A percentile compares a stretch with the other conserved stretches of the same genome.
Conservation (phyloP, 345 rosid species). For the Eucalyptus victrix region DNA sequence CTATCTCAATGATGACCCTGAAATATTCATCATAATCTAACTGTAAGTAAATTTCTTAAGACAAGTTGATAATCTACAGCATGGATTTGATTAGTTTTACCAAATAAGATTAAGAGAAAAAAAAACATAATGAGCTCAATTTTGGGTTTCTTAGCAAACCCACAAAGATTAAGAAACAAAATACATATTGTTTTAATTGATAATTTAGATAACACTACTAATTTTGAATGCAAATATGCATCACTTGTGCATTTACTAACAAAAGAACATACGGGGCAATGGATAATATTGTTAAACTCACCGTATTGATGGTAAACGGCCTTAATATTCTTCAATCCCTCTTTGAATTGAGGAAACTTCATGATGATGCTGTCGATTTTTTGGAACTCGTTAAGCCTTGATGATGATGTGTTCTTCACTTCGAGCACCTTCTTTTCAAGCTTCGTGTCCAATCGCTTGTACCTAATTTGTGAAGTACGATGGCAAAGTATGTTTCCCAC, state of each 20-base stretch:
- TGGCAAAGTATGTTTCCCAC: conserved; percentile 31
- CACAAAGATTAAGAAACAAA: background rate
- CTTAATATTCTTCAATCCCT: conserved; percentile 55
- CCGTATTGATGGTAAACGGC: conserved; percentile 57
- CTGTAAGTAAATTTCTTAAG: background rate
- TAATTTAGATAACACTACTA: background rate
- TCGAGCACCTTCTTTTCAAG: conserved; percentile 65
- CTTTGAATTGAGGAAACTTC: conserved; percentile 58
- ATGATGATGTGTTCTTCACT: conserved; percentile 26
- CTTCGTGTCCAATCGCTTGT: conserved; percentile 50
- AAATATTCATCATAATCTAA: background rate
- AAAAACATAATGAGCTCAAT: background rate
- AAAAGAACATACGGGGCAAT: background rate
- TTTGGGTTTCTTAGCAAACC: background rate
- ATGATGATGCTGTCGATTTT: conserved; percentile 60
- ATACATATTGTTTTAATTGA: background rate
- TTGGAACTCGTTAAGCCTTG: conserved; percentile 30
- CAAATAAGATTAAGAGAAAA: background rate
- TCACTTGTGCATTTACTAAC: background rate
- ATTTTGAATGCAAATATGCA: background rate
- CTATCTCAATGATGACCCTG: background rate
- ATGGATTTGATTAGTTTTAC: background rate
- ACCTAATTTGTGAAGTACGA: conserved; percentile 39
- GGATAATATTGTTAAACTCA: background rate
- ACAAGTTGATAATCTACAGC: background rate